Conservation (phyloP, 31 red algal species). For the Asparagopsis taxiformis region DNA sequence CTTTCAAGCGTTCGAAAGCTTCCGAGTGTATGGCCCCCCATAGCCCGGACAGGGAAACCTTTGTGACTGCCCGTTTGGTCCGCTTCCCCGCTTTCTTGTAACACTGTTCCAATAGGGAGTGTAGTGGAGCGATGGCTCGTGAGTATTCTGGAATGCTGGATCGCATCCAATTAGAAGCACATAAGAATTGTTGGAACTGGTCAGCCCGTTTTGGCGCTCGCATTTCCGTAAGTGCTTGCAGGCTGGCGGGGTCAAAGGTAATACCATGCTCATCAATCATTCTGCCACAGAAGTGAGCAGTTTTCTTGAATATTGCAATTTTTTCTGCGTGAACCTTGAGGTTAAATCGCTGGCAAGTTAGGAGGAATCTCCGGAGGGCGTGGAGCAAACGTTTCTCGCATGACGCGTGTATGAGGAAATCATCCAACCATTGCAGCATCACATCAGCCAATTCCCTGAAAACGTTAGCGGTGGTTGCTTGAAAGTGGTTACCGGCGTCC, state of each 20-base stretch:
- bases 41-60: background rate
- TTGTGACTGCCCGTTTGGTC: background rate
- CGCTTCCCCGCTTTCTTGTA: constrained; percentile 22
- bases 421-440: constrained; percentile 16
- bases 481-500: constrained; percentile 29
- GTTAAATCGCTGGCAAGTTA: background rate
- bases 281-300: constrained; percentile 23
- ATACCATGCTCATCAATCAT: constrained; percentile 1
- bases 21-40: background rate
- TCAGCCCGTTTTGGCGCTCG: background rate
- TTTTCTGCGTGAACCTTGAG: constrained; percentile 19
- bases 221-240: background rate
- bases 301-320: background rate
- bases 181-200: constrained; percentile 26
- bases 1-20: background rate
- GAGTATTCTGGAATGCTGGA: constrained; percentile 24
- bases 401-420: constrained; percentile 18
- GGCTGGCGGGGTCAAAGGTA: background rate
- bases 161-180: constrained; percentile 34
- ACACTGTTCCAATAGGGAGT: constrained; percentile 8
- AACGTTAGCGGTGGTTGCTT: background rate
- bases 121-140: constrained; percentile 18
- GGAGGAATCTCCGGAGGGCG: background rate
- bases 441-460: background rate
- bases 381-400: constrained; percentile 6